Evolutionary conservation across 371 early-diverging fungal genomes (phyloP).

Genomic region (Synchytrium microbalum): DNA sequence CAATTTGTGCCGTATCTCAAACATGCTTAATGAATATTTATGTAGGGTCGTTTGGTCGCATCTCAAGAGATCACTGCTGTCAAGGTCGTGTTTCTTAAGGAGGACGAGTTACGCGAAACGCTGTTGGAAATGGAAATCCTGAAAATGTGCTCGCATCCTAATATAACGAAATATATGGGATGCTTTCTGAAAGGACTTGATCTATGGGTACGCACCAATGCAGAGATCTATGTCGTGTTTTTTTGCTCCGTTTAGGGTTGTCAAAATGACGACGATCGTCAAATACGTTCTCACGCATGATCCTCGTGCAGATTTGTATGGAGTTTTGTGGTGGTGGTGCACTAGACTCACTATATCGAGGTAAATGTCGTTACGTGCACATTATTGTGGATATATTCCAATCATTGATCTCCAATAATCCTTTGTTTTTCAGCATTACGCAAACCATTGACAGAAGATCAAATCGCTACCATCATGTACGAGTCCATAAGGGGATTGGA

Average conservation of each 20-base stretch:
- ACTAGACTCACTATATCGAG: slow-evolving; percentile 42
- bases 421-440: slow-evolving; percentile 39
- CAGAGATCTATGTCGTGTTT: not conserved
- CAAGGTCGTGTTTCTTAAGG: slow-evolving; percentile 49
- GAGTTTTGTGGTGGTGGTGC: slow-evolving; percentile 56
- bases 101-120: slow-evolving; percentile 51
- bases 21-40: not conserved
- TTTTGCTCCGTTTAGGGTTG: not conserved
- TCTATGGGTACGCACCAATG: slow-evolving; percentile 34
- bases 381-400: not conserved
- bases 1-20: too few species aligned
- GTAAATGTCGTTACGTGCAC: slow-evolving; percentile 12
- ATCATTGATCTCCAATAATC: not conserved
- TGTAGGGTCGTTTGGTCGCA: slow-evolving; percentile 36
- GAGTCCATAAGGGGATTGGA: slow-evolving; percentile 55
- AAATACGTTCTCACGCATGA: slow-evolving; percentile 6
- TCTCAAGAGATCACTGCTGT: slow-evolving; percentile 51
- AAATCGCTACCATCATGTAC: slow-evolving; percentile 50
- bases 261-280: slow-evolving; percentile 7
- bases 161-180: slow-evolving; percentile 42
- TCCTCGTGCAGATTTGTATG: slow-evolving; percentile 44
- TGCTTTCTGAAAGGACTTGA: slow-evolving; percentile 47
- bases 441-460: slow-evolving; percentile 49
- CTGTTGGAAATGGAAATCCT: slow-evolving; percentile 52
- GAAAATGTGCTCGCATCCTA: slow-evolving; percentile 40